Evolutionary conservation across 352 stramenopile species (phyloP), one percentile per base, ranked within the genome.

Genomic region (Phytophthora agathidicida): DNA sequence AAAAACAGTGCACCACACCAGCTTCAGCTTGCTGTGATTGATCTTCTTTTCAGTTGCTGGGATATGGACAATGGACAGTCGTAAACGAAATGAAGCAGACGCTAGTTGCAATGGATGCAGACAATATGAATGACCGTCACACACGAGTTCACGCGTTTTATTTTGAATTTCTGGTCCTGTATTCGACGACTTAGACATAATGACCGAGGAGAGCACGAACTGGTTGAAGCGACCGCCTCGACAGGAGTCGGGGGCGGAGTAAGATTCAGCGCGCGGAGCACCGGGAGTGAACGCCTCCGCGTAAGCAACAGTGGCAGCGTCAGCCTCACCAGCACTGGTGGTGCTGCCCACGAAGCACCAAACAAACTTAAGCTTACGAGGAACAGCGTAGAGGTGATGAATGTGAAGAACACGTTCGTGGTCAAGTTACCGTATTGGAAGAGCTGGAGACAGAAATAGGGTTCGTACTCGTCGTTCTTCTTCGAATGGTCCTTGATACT

Each of bases 391-490:
- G 53, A 65, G 26, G 47, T 52, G 42, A 70, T 38, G 49, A 74
- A 71, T 8, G 52, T 56, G 36, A 74, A 65, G 26, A 68, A 52
- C 3, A 68, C 53, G 9, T 39, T 60, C 24, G 64, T 57, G n/a
- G 46, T 49, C n/a, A 73, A 32, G n/a, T 68, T 60, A 16, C 65
- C 59, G 14, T 60, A 74, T 7, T 45, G 52, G 42, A 64, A 70
- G 16, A 50, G 36, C 20, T 51, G 35, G 26, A 54, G 32, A 20
- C 57, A 48, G 1, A 33, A 24, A 44, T 68, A 74, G 7, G 31
- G 41, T 24, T 48, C 35, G n/a, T n/a, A 20, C 35, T 48, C 35
- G 16, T 13, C 11, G n/a, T n/a, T n/a, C n/a, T n/a, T n/a, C n/a
- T n/a, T n/a, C n/a, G n/a, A n/a, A n/a, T n/a, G n/a, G n/a, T n/a